phyloP scores from a whole-genome alignment of 2,329 filamentous ascomycete species.

The Alternaria panax region DNA sequence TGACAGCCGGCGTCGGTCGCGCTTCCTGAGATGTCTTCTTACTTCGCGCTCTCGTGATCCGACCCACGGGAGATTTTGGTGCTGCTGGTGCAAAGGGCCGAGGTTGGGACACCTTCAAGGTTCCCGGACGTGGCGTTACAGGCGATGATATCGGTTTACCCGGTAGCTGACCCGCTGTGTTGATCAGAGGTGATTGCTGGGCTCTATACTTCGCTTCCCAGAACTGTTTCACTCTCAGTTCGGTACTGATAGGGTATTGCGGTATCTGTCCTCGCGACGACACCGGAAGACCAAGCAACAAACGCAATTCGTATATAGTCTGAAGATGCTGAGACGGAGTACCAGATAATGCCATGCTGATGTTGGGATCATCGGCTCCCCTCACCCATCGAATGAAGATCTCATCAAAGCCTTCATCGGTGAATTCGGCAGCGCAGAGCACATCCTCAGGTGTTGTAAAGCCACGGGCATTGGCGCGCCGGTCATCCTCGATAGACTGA shows the following conservation, averaged over 20 bases:
- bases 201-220: conserved; percentile 5
- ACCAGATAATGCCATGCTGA: conserved; percentile 9
- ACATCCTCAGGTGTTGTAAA: conserved; percentile 24
- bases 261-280: conserved; percentile 23
- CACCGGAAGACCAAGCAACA: conserved; percentile 16
- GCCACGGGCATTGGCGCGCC: conserved; percentile 19
- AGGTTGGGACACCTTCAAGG: not conserved
- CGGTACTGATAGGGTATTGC: conserved; percentile 16
- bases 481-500: conserved; percentile 18
- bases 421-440: conserved; percentile 18
- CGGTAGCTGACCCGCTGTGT: not conserved
- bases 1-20: not conserved
- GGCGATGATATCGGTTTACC: not conserved
- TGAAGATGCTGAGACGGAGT: conserved; percentile 19
- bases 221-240: conserved; percentile 10
- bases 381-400: conserved; percentile 28
- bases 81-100: not conserved
- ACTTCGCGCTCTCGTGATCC: not conserved
- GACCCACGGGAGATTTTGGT: not conserved
- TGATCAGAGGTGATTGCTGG: not conserved
- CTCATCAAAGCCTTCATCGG: conserved; percentile 14
- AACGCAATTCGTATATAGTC: conserved; percentile 21
- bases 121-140: not conserved
- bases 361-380: conserved; percentile 11
- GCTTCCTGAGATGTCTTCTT: not conserved